A percentile compares a stretch with the other conserved stretches of the same genome.
Conservation (phyloP, 1,284 basidiomycete species). For the Inonotus hispidus region DNA sequence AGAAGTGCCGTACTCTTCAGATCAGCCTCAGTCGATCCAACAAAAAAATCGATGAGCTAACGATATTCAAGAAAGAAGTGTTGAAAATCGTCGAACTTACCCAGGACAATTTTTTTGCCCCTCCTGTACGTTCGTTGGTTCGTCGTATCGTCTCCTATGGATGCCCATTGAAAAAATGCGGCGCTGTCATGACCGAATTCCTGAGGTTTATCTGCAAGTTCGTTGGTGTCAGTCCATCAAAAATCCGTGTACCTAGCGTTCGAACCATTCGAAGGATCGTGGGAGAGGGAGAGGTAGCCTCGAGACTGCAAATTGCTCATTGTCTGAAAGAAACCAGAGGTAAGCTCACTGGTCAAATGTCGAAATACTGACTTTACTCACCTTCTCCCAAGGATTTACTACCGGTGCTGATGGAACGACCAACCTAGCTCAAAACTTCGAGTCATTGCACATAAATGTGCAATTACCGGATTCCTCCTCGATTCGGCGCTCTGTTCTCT, state of each 20-base stretch:
- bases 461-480: too few relatives aligned
- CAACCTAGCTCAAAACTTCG: slow-evolving; percentile 6
- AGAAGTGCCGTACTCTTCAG: too few relatives aligned
- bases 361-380: background rate
- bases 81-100: background rate
- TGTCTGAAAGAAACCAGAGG: background rate
- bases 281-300: background rate
- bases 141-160: background rate
- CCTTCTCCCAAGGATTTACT: slow-evolving; percentile 9
- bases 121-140: background rate
- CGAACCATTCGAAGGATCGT: background rate
- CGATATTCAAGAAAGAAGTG: background rate
- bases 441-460: slow-evolving; percentile 7
- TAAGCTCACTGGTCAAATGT: background rate
- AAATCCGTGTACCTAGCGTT: background rate
- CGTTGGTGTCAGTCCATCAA: background rate
- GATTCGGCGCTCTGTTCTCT: too few relatives aligned
- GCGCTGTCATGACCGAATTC: background rate
- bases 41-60: background rate
- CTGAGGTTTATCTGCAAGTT: background rate
- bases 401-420: slow-evolving; percentile 17
- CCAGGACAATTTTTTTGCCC: background rate
- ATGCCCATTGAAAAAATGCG: background rate
- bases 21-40: too few relatives aligned
- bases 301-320: background rate